A percentile compares a stretch with the other conserved stretches of the same genome.
Conservation (phyloP, 345 rosid species). For the Iberis pinnata region DNA sequence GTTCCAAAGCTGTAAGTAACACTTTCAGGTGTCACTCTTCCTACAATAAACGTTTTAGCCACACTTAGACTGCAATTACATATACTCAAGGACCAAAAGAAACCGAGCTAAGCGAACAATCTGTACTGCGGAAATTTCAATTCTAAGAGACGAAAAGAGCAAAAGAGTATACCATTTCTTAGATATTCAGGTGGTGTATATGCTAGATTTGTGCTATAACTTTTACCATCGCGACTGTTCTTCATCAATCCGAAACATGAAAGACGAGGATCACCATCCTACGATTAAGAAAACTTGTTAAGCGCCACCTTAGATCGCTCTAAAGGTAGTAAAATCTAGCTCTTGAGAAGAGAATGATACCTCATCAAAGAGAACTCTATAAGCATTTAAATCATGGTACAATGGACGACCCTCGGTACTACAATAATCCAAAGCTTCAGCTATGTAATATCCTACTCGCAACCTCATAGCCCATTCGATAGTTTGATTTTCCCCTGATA, state of each 20-base stretch:
- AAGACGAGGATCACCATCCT: slow-evolving; percentile 98
- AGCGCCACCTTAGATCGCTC: background rate
- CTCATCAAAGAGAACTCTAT: slow-evolving; percentile 97
- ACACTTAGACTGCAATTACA: background rate
- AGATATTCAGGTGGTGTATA: slow-evolving; percentile 96
- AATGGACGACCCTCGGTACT: slow-evolving; percentile 65
- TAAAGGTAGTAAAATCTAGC: background rate
- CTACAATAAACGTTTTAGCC: slow-evolving; percentile 32
- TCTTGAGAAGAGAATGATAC: slow-evolving; percentile 30
- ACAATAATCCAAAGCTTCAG: slow-evolving; percentile 92
- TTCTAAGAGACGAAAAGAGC: background rate
- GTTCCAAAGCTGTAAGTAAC: slow-evolving; percentile 96
- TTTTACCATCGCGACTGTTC: slow-evolving; percentile 87
- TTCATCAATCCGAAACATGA: slow-evolving; percentile 98
- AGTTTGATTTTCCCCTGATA: slow-evolving; percentile 90
- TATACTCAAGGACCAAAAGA: background rate
- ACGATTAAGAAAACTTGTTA: slow-evolving; percentile 16
- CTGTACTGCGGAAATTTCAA: background rate
- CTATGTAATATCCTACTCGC: slow-evolving; percentile 79
- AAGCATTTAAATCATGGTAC: slow-evolving; percentile 95
- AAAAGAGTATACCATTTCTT: slow-evolving; percentile 49
- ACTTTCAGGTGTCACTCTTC: slow-evolving; percentile 91
- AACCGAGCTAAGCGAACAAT: background rate
- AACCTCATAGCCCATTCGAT: slow-evolving; percentile 95
- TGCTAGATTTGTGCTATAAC: slow-evolving; percentile 91